Base-by-base conservation (phyloP, 106 monocot genomes). In the Dioscorea dumetorum region DNA sequence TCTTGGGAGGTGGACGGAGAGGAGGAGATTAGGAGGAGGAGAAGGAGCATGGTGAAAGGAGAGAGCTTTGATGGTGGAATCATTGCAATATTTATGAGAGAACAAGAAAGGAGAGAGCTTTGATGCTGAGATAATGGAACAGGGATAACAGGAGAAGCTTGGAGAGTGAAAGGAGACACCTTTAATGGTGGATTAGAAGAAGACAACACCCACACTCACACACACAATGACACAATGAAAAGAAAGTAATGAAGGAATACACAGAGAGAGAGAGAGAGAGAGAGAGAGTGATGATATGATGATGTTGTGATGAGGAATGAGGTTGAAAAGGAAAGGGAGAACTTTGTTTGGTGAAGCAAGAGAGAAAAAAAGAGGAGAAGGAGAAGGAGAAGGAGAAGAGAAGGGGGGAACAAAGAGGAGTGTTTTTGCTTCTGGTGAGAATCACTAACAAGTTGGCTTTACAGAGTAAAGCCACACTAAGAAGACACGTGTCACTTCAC, bases 1-100 rank as follows among this genome's bases (percentile, higher is more conserved):
- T 72, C 58, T 57, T 80, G 79, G 16, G 86, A 50, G 17, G 58
- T 61, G 53, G 53, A 28, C 24, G 59, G 50, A n/a, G 65, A 28
- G 50, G 58, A 31, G 58, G 50, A 48, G 71, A n/a, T 17, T 58
- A 66, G 15, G 49, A 72, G 22, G 62, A 73, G 14, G 21, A 75
- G 20, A 64, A 77, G 20, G 64, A 79, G 57, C 21, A 69, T 67
- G 62, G 32, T 49, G 34, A 57, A 5, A 32, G 48, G 2, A 19
- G 22, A 2, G 63, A n/a, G 48, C 50, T 28, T 20, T 52, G 51
- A 22, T 31, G 24, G 50, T 16, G 23, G 13, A 22, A 22, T 12
- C 22, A 22, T n/a, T 23, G 24, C 1, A 28, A 1, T 50, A 4
- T 11, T 10, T 13, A 12, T 54, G 24, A 24, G 41, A 41, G 41